phyloP scores from a whole-genome alignment of 2,329 filamentous ascomycete genomes.

The Chrysosporium keratinophilum region DNA sequence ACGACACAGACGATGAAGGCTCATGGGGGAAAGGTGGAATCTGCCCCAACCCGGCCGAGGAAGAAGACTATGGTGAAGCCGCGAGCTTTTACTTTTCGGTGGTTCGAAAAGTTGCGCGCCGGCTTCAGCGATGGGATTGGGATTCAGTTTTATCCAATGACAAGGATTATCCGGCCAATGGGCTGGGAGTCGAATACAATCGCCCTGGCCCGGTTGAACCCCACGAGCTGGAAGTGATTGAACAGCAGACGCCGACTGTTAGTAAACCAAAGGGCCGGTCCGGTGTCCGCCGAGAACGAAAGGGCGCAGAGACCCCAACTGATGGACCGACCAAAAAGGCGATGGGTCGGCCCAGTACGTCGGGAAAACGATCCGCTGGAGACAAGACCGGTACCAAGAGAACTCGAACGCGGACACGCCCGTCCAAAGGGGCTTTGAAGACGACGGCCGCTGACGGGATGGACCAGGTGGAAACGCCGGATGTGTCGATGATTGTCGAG shows the following conservation, averaged over 20 bases:
- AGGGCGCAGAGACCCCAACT: background rate
- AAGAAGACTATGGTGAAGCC: conserved; percentile 41
- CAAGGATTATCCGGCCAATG: conserved; percentile 12
- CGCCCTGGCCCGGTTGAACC: background rate
- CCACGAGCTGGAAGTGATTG: conserved; percentile 6
- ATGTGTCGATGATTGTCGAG: background rate
- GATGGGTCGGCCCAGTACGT: background rate
- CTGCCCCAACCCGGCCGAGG: conserved; percentile 32
- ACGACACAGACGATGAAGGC: conserved; percentile 39
- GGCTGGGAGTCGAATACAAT: conserved; percentile 10
- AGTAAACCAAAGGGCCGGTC: conserved; percentile 1
- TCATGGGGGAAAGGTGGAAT: conserved; percentile 37
- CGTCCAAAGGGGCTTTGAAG: conserved; percentile 2
- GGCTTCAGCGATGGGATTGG: conserved; percentile 39
- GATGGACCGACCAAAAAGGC: background rate
- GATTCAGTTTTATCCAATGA: conserved; percentile 21
- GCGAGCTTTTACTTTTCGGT: conserved; percentile 37
- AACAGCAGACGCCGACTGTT: background rate
- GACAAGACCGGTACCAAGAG: background rate
- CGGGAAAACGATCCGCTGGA: background rate
- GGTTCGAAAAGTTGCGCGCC: conserved; percentile 33
- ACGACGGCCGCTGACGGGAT: background rate
- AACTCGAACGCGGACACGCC: background rate
- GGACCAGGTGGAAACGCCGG: background rate
- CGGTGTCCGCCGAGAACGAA: conserved; percentile 8